A percentile compares a stretch with the other conserved stretches of the same genome.
Evolutionary conservation across 306 rosid species (phyloP).

Genomic region (Quercus parvula): DNA sequence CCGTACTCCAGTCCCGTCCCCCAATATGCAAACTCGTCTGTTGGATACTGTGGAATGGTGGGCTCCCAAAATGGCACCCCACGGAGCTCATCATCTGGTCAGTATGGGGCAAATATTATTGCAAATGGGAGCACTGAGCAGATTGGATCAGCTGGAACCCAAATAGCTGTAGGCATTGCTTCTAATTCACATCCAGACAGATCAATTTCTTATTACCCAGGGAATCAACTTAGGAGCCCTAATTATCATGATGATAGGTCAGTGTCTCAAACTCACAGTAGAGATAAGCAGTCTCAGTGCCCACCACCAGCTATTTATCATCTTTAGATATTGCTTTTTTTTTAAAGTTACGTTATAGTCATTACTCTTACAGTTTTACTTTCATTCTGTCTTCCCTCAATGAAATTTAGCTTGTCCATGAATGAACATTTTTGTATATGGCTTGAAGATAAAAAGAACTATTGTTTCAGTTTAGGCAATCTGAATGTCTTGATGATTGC

Average conservation of each 20-base stretch:
- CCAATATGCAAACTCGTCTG: neutral
- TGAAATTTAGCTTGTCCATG: neutral
- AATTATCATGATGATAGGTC: conserved; percentile 18
- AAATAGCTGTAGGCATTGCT: neutral
- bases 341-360: neutral
- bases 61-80: neutral
- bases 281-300: neutral
- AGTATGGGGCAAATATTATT: conserved; percentile 5
- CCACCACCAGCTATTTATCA: conserved; percentile 13
- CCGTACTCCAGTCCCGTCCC: neutral
- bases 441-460: neutral
- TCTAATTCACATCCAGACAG: conserved; percentile 11
- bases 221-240: conserved; percentile 1
- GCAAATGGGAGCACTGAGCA: conserved; percentile 22
- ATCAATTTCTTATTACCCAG: conserved; percentile 3
- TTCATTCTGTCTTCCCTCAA: neutral
- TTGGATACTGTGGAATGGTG: conserved; percentile 2
- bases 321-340: conserved; percentile 7
- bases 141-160: conserved; percentile 18
- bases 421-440: neutral
- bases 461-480: neutral
- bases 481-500: neutral
- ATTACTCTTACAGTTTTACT: neutral
- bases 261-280: neutral
- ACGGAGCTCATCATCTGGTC: neutral